Percentiles rank a stretch among this genome's conserved stretches.
phyloP scores from a whole-genome alignment of 2,329 filamentous ascomycete species.

The Exophiala sp. region DNA sequence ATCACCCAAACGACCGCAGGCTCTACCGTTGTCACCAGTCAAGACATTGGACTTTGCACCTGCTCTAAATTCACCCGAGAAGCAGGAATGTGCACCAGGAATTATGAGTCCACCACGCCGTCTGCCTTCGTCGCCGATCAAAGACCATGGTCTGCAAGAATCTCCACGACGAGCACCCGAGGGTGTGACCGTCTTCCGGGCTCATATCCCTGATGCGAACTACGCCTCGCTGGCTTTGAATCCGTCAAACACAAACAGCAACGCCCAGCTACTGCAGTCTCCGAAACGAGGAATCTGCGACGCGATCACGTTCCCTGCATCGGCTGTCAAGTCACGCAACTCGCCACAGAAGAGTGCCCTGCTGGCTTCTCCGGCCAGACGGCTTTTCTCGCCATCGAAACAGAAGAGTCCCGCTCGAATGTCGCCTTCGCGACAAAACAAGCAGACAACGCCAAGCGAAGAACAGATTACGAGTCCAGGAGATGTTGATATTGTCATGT shows the following conservation, averaged over 20 bases:
- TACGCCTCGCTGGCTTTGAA: slow-evolving; percentile 4
- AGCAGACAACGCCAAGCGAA: not conserved
- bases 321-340: slow-evolving; percentile 33
- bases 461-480: slow-evolving; percentile 6
- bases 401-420: slow-evolving; percentile 22
- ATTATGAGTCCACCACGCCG: slow-evolving; percentile 45
- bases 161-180: slow-evolving; percentile 37
- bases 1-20: slow-evolving; percentile 35
- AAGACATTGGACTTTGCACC: slow-evolving; percentile 38
- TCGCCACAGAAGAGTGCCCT: slow-evolving; percentile 39
- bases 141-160: slow-evolving; percentile 38
- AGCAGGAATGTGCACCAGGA: slow-evolving; percentile 34
- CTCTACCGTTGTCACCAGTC: slow-evolving; percentile 35
- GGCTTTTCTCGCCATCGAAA: slow-evolving; percentile 40
- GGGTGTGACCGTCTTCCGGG: slow-evolving; percentile 23
- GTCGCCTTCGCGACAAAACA: slow-evolving; percentile 14
- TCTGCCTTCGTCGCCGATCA: slow-evolving; percentile 43
- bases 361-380: slow-evolving; percentile 44
- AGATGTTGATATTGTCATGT: slow-evolving; percentile 23
- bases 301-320: slow-evolving; percentile 35
- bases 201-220: slow-evolving; percentile 12
- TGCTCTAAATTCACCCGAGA: slow-evolving; percentile 27
- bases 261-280: slow-evolving; percentile 43
- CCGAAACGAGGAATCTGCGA: slow-evolving; percentile 41
- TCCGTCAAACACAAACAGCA: slow-evolving; percentile 8